phyloP scores from a whole-genome alignment of 345 rosid genomes.

The Populus simonii region DNA sequence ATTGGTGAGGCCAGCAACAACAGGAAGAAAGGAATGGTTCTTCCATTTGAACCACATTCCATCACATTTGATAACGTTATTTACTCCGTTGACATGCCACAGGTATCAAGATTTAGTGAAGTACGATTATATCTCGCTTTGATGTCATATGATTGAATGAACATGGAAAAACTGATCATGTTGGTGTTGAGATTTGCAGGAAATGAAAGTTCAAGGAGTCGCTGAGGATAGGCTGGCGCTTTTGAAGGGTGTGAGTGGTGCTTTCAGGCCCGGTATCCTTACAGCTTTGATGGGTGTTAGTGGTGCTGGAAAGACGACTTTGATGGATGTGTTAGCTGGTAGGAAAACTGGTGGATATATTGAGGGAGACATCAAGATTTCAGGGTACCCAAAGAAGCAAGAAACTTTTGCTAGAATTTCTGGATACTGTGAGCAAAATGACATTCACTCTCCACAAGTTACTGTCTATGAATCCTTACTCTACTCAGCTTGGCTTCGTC shows the following conservation, averaged over 20 bases:
- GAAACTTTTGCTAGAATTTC: conserved; percentile 78
- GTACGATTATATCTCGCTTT: neutral
- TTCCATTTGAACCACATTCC: conserved; percentile 70
- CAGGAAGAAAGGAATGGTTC: conserved; percentile 63
- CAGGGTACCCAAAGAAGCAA: conserved; percentile 77
- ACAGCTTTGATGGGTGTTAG: conserved; percentile 79
- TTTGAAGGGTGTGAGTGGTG: conserved; percentile 69
- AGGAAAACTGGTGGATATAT: conserved; percentile 80
- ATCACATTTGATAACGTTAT: conserved; percentile 52
- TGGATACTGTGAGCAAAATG: conserved; percentile 77
- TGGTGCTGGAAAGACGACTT: conserved; percentile 86
- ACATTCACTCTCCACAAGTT: conserved; percentile 75
- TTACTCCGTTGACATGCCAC: conserved; percentile 78
- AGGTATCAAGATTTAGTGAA: conserved; percentile 34
- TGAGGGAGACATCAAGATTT: conserved; percentile 59
- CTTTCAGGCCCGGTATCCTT: conserved; percentile 82
- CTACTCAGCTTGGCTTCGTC: conserved; percentile 76
- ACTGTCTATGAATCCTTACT: conserved; percentile 72
- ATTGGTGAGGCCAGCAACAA: neutral
- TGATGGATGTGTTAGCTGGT: conserved; percentile 89
- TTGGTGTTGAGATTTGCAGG: conserved; percentile 27
- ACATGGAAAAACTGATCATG: neutral
- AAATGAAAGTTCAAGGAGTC: conserved; percentile 59
- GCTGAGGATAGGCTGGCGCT: conserved; percentile 57
- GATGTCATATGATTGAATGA: neutral